phyloP scores from a whole-genome alignment of 2,329 filamentous ascomycete genomes.

The Colletotrichum nymphaeae region DNA sequence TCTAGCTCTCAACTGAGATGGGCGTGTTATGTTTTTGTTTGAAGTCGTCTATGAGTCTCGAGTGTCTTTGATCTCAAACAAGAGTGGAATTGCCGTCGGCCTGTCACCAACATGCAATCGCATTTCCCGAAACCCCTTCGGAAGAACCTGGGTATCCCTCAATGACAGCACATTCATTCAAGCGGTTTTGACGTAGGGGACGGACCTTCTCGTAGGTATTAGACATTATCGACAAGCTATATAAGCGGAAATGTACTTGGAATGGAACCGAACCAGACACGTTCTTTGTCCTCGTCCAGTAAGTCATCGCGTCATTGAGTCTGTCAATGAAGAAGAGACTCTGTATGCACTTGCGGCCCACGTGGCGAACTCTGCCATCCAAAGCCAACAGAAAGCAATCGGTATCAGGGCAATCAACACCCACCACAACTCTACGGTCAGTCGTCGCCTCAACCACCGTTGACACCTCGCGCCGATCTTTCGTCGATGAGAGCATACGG shows the following conservation, averaged over 20 bases:
- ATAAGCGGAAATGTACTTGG: background rate
- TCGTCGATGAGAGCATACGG: constrained; percentile 56
- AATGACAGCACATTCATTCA: background rate
- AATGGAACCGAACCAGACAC: background rate
- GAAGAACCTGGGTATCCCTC: background rate
- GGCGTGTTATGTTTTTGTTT: too few species aligned
- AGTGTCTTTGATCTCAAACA: too few species aligned
- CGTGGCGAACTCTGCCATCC: constrained; percentile 40
- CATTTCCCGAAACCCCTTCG: background rate
- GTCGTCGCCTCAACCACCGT: constrained; percentile 55
- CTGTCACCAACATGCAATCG: too few species aligned
- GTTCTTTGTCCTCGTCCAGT: background rate
- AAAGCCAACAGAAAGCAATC: constrained; percentile 52
- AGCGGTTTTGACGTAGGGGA: background rate
- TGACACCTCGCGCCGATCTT: constrained; percentile 57
- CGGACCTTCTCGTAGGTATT: background rate
- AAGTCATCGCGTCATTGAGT: background rate
- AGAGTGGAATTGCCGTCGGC: too few species aligned
- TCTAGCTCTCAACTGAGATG: too few species aligned
- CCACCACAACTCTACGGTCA: constrained; percentile 63
- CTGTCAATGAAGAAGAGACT: background rate
- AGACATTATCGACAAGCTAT: background rate
- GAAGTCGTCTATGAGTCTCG: too few species aligned
- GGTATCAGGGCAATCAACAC: constrained; percentile 56
- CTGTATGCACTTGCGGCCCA: background rate